Evolutionary conservation across 2,329 filamentous ascomycete species (phyloP).

Genomic region (Monosporascus sp.): DNA sequence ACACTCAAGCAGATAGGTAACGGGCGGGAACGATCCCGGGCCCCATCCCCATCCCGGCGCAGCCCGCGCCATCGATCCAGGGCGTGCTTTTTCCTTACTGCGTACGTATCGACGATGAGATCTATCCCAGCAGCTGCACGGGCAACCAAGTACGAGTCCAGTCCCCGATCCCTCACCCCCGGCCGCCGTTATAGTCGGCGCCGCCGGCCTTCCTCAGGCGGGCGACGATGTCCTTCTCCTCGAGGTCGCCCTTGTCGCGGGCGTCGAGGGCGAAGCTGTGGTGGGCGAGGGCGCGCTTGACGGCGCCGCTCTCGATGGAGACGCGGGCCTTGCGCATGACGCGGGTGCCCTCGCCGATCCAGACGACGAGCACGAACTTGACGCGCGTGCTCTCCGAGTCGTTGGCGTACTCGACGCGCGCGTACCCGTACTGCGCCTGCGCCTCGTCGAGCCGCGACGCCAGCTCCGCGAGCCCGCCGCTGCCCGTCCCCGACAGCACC

Average conservation of each 20-base stretch:
- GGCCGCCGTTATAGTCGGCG: constrained; percentile 65
- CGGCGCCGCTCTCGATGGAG: constrained; percentile 60
- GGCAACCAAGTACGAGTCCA: neutral
- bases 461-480: constrained; percentile 56
- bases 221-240: constrained; percentile 55
- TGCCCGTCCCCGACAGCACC: constrained; percentile 50
- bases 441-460: constrained; percentile 48
- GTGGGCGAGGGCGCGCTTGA: constrained; percentile 59
- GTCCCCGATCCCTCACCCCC: constrained; percentile 35
- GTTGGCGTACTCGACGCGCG: constrained; percentile 64
- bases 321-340: constrained; percentile 68
- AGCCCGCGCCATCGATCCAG: too few species aligned
- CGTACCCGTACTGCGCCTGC: constrained; percentile 63
- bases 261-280: constrained; percentile 62
- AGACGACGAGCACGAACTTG: constrained; percentile 64
- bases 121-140: neutral
- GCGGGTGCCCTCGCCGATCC: constrained; percentile 61
- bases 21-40: too few species aligned
- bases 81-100: too few species aligned
- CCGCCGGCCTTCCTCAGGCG: constrained; percentile 61
- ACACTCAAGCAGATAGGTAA: too few species aligned
- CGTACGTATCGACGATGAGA: too few species aligned
- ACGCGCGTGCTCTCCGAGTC: constrained; percentile 63
- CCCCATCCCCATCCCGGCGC: too few species aligned
- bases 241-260: constrained; percentile 53